Conservation (phyloP, 1,139 yeast species). For the Saccharomyces hybrid region DNA sequence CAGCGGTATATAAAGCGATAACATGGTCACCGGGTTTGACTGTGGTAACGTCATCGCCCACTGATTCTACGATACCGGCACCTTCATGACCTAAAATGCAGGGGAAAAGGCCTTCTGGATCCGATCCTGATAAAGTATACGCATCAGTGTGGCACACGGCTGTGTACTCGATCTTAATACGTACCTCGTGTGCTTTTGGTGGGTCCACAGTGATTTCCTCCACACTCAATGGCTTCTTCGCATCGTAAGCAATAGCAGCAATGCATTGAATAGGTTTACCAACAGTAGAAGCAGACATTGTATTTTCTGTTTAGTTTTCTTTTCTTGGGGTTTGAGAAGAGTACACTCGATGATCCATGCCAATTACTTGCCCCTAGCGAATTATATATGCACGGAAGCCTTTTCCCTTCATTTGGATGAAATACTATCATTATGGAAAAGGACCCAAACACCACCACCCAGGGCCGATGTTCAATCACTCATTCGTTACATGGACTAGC, state of each 20-base stretch:
- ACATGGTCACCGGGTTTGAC: constrained; percentile 90
- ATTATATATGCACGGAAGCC: not conserved
- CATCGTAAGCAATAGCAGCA: constrained; percentile 98
- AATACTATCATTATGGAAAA: not conserved
- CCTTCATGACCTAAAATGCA: constrained; percentile 93
- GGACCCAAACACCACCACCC: not conserved
- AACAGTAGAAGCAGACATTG: constrained; percentile 15
- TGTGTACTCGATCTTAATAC: constrained; percentile 77
- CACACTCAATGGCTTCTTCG: constrained; percentile 72
- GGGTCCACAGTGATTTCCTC: constrained; percentile 89
- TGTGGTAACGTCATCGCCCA: constrained; percentile 86
- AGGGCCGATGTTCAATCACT: not conserved
- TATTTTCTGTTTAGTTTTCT: not conserved
- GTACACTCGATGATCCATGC: not conserved
- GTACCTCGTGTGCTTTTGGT: constrained; percentile 94
- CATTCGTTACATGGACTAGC: not conserved
- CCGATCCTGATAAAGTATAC: constrained; percentile 86
- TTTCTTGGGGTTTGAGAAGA: not conserved
- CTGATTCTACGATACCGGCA: constrained; percentile 88
- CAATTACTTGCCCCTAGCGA: not conserved
- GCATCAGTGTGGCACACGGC: constrained; percentile 99
- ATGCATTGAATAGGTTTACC: constrained; percentile 74
- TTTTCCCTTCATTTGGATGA: not conserved
- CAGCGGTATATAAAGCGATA: constrained; percentile 90
- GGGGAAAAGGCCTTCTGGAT: constrained; percentile 97